Percentiles rank a stretch among this genome's conserved stretches.
phyloP scores from a whole-genome alignment of 2,329 filamentous ascomycete genomes.

The Thelonectria olida region DNA sequence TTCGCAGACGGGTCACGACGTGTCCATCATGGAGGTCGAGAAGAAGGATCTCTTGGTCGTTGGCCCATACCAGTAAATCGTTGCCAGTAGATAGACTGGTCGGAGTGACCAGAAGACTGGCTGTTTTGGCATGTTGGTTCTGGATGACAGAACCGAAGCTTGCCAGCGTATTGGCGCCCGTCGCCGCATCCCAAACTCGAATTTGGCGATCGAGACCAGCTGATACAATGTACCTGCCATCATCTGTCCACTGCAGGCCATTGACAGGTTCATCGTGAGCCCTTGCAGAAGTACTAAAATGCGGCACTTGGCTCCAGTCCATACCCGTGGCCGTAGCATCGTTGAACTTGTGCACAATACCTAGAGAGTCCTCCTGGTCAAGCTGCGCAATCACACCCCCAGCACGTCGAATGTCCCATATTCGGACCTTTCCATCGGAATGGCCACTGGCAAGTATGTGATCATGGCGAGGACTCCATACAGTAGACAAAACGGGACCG shows the following conservation, averaged over 20 bases:
- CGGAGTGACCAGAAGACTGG: conserved; percentile 72
- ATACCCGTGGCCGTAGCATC: conserved; percentile 44
- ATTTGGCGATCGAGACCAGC: conserved; percentile 86
- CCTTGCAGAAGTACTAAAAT: conserved; percentile 61
- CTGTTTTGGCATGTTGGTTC: conserved; percentile 72
- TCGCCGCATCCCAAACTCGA: conserved; percentile 84
- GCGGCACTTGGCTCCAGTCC: conserved; percentile 42
- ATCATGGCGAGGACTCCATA: conserved; percentile 85
- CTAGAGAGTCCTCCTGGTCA: conserved; percentile 84
- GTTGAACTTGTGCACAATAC: conserved; percentile 60
- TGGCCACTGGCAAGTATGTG: conserved; percentile 85
- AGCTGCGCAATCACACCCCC: conserved; percentile 79
- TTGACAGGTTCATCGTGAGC: conserved; percentile 88
- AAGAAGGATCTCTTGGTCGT: conserved; percentile 80
- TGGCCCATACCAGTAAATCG: conserved; percentile 82
- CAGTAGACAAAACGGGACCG: conserved; percentile 72
- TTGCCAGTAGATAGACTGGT: conserved; percentile 63
- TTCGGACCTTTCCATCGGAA: conserved; percentile 81
- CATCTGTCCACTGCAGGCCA: conserved; percentile 83
- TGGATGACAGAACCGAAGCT: conserved; percentile 86
- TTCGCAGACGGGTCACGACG: conserved; percentile 75
- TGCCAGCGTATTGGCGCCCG: conserved; percentile 85
- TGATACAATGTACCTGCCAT: conserved; percentile 79
- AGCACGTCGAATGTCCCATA: conserved; percentile 89
- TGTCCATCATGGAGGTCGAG: conserved; percentile 83